Percentiles rank a stretch among this genome's conserved stretches.
These are phyloP conservation scores for Cucumis variabilis DNA, from an alignment of 331 rosid genomes.

Conservation along the genomic window DNA sequence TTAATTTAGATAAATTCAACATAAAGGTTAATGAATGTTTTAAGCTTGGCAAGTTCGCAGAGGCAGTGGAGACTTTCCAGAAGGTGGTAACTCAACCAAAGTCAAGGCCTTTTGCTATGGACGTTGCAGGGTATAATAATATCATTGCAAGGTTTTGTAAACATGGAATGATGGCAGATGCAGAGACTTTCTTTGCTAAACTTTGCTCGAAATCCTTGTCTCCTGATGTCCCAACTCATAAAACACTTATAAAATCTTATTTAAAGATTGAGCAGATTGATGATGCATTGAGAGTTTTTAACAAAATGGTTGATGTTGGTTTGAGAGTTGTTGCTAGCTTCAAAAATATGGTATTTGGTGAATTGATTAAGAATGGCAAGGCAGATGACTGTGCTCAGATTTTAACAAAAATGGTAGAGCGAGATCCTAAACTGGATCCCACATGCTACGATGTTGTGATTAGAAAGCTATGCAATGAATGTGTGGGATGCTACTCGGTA, in stretches of 20 bases:
- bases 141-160: constrained; percentile 80
- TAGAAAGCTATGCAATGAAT: constrained; percentile 75
- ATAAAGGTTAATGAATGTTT: constrained; percentile 90
- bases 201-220: constrained; percentile 78
- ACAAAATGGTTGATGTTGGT: constrained; percentile 86
- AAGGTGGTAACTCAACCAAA: constrained; percentile 80
- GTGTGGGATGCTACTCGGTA: constrained; percentile 57
- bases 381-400: constrained; percentile 68
- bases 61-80: constrained; percentile 73
- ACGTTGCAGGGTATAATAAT: constrained; percentile 88
- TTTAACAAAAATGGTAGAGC: constrained; percentile 91
- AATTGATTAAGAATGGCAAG: constrained; percentile 74
- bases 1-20: constrained; percentile 86
- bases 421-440: constrained; percentile 91
- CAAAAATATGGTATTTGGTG: constrained; percentile 73
- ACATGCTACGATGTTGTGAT: constrained; percentile 85
- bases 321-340: constrained; percentile 88
- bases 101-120: constrained; percentile 90
- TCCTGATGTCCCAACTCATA: constrained; percentile 83
- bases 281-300: constrained; percentile 70
- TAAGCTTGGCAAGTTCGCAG: constrained; percentile 59
- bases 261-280: constrained; percentile 68
- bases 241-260: constrained; percentile 78
- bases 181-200: constrained; percentile 71
- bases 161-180: constrained; percentile 73